Base-by-base conservation (phyloP, 768 basidiomycete species). In the Suillus bovinus region DNA sequence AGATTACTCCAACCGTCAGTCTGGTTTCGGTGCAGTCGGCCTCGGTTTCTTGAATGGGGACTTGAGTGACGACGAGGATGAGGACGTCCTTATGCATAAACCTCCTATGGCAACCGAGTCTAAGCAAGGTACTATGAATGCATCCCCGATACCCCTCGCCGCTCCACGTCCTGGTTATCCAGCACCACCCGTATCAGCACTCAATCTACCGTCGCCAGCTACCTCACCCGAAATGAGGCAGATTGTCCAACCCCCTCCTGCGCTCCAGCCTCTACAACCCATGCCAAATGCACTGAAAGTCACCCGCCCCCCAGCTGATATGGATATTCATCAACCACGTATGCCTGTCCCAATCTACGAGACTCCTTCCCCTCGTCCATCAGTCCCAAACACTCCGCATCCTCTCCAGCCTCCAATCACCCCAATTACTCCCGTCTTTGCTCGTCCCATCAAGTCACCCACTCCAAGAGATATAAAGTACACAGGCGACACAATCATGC, bases 371-470 rank as follows among this genome's bases (percentile, higher is more conserved):
- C 69, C 55, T 64, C 74, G 63, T 61, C 74, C 66, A 59, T 74
- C 72, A 52, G 76, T 83, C 33, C 84, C 86, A 11, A 80, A 77
- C 60, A 70, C 80, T 2, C 91, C 90, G 4, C 91, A 91, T 66
- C 90, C 92, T 4, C 80, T 94, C 4, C 86, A 86, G 58, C 85
- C 91, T 0, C 89, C 91, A 6, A 80, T 88, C 64, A 90, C 89
- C 0, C 92, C 92, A 58, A 93, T 93, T 64, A 85, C 81, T 0
- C 91, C 92, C 17, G 86, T 86, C 31, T 93, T 94, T 68, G 89
- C 81, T 4, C 85, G 89, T 47, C 91, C 91, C 5, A 66, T 73
- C 31, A 79, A 72, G 59, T 67, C 74, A 1, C 76, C 72, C 29
- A 66, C 71, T 33, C 68, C 79, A 4, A 66, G 67, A n/a, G 77